phyloP scores from a whole-genome alignment of 371 early-diverging fungal genomes.

The Mortierella sp. region DNA sequence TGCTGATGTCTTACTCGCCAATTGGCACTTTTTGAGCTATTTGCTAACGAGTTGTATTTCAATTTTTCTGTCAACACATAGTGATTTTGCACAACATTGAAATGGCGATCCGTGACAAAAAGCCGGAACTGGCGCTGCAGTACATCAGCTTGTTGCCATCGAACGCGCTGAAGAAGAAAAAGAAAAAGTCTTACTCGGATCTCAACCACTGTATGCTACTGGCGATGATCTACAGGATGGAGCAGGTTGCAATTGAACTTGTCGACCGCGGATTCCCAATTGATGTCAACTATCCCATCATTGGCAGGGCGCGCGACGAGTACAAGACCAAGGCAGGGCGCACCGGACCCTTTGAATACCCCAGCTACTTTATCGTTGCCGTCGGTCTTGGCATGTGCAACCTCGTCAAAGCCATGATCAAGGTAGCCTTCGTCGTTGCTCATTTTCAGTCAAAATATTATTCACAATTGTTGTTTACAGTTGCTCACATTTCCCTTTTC shows the following conservation, averaged over 20 bases:
- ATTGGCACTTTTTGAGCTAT: too few species aligned
- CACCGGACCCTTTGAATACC: slow-evolving; percentile 57
- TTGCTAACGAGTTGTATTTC: background rate
- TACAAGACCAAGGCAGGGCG: slow-evolving; percentile 48
- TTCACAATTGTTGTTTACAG: background rate
- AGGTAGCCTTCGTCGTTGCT: slow-evolving; percentile 30
- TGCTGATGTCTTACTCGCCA: too few species aligned
- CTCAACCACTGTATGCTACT: slow-evolving; percentile 57
- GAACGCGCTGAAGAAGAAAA: slow-evolving; percentile 52
- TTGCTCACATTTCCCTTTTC: background rate
- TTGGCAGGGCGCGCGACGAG: slow-evolving; percentile 46
- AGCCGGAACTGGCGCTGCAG: slow-evolving; percentile 54
- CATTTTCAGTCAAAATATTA: background rate
- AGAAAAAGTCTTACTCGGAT: slow-evolving; percentile 53
- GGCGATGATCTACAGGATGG: slow-evolving; percentile 60
- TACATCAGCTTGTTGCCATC: slow-evolving; percentile 52
- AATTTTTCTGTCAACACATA: background rate
- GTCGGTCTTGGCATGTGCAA: slow-evolving; percentile 58
- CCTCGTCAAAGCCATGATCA: slow-evolving; percentile 58
- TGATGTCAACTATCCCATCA: slow-evolving; percentile 59
- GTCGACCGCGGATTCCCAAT: slow-evolving; percentile 60
- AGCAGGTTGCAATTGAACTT: slow-evolving; percentile 58
- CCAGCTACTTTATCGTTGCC: slow-evolving; percentile 60
- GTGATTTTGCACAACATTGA: slow-evolving; percentile 57
- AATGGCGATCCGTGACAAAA: slow-evolving; percentile 56